These are phyloP conservation scores for Botrytis fragariae DNA, from an alignment of 2,329 filamentous ascomycete species.

Conservation along the genomic window DNA sequence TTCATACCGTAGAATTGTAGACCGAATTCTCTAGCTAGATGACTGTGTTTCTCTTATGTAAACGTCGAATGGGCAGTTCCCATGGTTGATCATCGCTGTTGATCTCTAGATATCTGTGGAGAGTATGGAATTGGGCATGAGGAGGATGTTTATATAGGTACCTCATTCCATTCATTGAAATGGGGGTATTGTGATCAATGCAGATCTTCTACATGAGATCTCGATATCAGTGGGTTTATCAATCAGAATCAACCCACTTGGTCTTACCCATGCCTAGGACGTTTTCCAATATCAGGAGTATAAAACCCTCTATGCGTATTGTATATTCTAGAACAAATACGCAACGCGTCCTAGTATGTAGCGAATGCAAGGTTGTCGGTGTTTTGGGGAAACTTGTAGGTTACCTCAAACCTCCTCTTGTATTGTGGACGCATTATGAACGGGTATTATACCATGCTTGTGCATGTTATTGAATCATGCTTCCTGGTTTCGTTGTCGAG, in stretches of 20 bases:
- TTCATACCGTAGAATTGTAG: background rate
- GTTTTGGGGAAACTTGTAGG: background rate
- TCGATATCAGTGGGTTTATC: too few relatives aligned
- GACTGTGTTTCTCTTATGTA: fast-evolving
- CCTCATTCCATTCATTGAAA: too few relatives aligned
- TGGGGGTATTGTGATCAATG: background rate
- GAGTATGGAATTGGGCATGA: background rate
- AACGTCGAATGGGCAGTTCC: background rate
- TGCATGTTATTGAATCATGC: background rate
- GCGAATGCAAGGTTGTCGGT: background rate
- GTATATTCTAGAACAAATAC: background rate
- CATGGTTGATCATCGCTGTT: background rate
- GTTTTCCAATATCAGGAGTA: background rate
- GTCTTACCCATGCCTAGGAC: fast-evolving
- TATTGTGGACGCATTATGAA: too few relatives aligned
- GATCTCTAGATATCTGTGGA: background rate
- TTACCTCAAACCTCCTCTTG: too few relatives aligned
- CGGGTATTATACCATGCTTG: too few relatives aligned
- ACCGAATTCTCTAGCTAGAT: background rate
- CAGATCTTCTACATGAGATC: fast-evolving
- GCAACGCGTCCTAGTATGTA: background rate
- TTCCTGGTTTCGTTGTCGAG: background rate
- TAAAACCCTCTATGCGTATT: background rate
- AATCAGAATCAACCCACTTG: too few relatives aligned
- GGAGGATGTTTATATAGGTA: background rate